Conservation (phyloP, 441 rosid genomes). For the Croton setiger region DNA sequence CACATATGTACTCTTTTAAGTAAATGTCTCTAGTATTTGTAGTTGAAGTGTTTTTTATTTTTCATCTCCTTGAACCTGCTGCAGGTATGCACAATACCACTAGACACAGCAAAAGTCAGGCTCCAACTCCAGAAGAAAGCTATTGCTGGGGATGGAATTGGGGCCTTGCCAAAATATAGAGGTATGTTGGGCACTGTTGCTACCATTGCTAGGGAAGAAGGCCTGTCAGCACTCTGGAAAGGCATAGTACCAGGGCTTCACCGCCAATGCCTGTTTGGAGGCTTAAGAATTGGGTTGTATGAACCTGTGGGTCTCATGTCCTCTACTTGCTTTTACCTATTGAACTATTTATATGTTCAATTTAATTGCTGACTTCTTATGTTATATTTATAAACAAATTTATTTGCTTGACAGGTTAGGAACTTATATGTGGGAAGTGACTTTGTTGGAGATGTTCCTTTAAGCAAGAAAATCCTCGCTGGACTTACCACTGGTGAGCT, state of each 20-base stretch:
- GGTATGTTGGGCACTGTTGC: slow-evolving; percentile 95
- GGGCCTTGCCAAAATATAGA: slow-evolving; percentile 66
- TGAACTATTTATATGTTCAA: background rate
- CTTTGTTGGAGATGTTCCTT: slow-evolving; percentile 88
- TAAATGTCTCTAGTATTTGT: background rate
- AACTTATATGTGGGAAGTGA: slow-evolving; percentile 78
- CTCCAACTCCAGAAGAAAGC: slow-evolving; percentile 95
- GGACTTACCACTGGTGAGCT: slow-evolving; percentile 91
- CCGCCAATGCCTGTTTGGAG: slow-evolving; percentile 91
- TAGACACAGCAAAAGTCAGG: slow-evolving; percentile 99
- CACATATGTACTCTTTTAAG: background rate
- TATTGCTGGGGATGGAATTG: slow-evolving; percentile 54
- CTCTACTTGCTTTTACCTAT: slow-evolving; percentile 3
- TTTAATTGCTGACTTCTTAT: slow-evolving; percentile 18
- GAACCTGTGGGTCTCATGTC: slow-evolving; percentile 74
- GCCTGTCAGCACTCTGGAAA: slow-evolving; percentile 87
- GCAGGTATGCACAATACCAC: slow-evolving; percentile 90
- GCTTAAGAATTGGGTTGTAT: slow-evolving; percentile 89
- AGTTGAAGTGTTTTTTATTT: slow-evolving; percentile 1
- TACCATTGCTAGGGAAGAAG: slow-evolving; percentile 95
- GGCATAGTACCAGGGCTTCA: slow-evolving; percentile 96
- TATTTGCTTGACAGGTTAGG: slow-evolving; percentile 59
- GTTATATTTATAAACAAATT: slow-evolving; percentile 3
- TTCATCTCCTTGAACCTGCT: slow-evolving; percentile 10
- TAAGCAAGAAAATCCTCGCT: slow-evolving; percentile 92